Conservation (phyloP, 345 rosid genomes). For the Aquilaria yunnanensis region DNA sequence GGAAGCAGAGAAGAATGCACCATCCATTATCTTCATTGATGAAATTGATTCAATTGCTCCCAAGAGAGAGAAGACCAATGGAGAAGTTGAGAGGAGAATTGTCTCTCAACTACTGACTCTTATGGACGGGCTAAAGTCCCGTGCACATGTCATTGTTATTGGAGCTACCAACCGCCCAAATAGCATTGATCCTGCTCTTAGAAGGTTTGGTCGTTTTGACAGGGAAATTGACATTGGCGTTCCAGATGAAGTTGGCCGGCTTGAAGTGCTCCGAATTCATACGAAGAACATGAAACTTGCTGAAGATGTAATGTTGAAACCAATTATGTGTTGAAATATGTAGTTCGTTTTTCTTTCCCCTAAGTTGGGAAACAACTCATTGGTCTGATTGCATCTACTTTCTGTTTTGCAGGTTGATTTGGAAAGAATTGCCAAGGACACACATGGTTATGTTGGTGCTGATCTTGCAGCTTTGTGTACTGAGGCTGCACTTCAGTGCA, state of each 20-base stretch:
- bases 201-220: conserved; percentile 94
- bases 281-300: conserved; percentile 98
- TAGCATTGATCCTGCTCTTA: conserved; percentile 89
- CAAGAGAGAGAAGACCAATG: conserved; percentile 90
- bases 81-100: conserved; percentile 97
- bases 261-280: conserved; percentile 95
- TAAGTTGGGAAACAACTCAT: background rate
- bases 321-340: background rate
- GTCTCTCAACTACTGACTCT: conserved; percentile 93
- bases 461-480: conserved; percentile 97
- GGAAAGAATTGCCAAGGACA: conserved; percentile 82
- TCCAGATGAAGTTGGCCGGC: conserved; percentile 98
- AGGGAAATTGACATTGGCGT: conserved; percentile 95
- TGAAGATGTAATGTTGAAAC: conserved; percentile 58
- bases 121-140: conserved; percentile 91
- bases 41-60: conserved; percentile 98
- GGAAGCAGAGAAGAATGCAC: conserved; percentile 98
- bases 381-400: conserved; percentile 8
- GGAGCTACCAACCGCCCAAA: conserved; percentile 99
- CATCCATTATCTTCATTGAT: conserved; percentile 88
- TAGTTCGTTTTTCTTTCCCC: background rate
- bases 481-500: conserved; percentile 97
- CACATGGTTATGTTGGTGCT: conserved; percentile 98
- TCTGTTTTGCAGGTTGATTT: conserved; percentile 61
- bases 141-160: conserved; percentile 90